phyloP scores from a whole-genome alignment of 129 eudicot species.

The Escallonia herrerae region DNA sequence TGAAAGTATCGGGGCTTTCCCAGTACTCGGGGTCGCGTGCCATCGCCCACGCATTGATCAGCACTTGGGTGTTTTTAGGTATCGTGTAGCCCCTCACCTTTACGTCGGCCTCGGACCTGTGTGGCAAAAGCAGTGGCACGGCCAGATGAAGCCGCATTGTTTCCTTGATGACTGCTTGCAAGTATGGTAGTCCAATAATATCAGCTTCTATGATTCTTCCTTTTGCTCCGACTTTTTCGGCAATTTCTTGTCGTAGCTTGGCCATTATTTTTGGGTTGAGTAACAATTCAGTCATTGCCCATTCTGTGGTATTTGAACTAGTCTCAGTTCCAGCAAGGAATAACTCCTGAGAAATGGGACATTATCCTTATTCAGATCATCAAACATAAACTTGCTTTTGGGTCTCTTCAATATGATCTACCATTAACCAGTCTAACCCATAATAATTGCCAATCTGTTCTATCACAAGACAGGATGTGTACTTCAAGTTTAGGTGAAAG shows the following conservation, averaged over 20 bases:
- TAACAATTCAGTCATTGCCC: slow-evolving; percentile 31
- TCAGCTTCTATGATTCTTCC: slow-evolving; percentile 24
- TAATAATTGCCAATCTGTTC: no score
- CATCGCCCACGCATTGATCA: slow-evolving; percentile 22
- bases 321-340: slow-evolving; percentile 33
- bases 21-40: slow-evolving; percentile 23
- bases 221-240: slow-evolving; percentile 10
- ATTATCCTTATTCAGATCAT: not conserved
- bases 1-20: slow-evolving; percentile 11
- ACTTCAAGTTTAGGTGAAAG: no score
- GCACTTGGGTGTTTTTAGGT: slow-evolving; percentile 19
- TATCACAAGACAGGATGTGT: no score
- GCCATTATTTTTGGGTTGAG: slow-evolving; percentile 22
- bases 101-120: not conserved
- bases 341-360: slow-evolving; percentile 11
- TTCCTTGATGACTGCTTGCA: slow-evolving; percentile 11
- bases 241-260: slow-evolving; percentile 21
- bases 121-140: slow-evolving; percentile 4
- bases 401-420: not conserved
- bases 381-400: not conserved
- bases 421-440: no score
- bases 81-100: slow-evolving; percentile 11
- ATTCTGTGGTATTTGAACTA: slow-evolving; percentile 18
- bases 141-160: slow-evolving; percentile 9
- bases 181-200: slow-evolving; percentile 16